Evolutionary conservation across 2,329 filamentous ascomycete species (phyloP), one percentile per base, ranked within the genome.

Genomic region (Fusarium penzigii): DNA sequence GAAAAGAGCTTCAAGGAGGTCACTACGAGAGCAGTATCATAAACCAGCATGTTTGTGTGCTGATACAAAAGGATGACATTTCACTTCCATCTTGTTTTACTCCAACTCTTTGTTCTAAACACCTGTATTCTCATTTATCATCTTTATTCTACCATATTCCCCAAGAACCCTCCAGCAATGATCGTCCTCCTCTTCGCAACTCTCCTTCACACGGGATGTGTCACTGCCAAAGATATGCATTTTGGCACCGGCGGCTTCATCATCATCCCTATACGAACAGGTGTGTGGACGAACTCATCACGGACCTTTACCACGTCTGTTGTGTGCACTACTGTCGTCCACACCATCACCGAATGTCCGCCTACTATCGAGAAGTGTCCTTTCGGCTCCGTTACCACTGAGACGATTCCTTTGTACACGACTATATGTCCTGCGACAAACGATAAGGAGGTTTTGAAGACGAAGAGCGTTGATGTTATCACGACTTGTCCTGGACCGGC

Each of bases 241-340:
- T 9, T 36, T 9, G 32, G 32, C 10, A 36, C 32, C 32, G 32
- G 32, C 10, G 9, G 32, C 4, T 36, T 36, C 32, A 36, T 36
- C 13, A 14, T 36, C 32, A 36, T 36, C 10, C 32, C 32, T 36
- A 36, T 14, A 14, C 32, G 13, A 11, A 12, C 32, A 12, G 32
- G 32, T 11, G 13, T 11, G 4, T 36, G 32, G 32, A 9, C 32
- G 13, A 36, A 36, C 6, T 32, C 44, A 6, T 45, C 51, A 13
- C 29, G 25, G 17, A 42, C 29, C 32, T 46, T 36, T 49, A 64
- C 57, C 49, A 72, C 71, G 43, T 69, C 67, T 29, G 68, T 68
- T 34, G 64, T 73, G 29, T 72, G 67, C 64, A 65, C 63, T 48
- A 71, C 68, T 6, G 32, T 36, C 13, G 32, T 36, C 10, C 10